Evolutionary conservation across 2,329 filamentous ascomycete species (phyloP), one percentile per base, ranked within the genome.

Genomic region (Madurella mycetomatis): DNA sequence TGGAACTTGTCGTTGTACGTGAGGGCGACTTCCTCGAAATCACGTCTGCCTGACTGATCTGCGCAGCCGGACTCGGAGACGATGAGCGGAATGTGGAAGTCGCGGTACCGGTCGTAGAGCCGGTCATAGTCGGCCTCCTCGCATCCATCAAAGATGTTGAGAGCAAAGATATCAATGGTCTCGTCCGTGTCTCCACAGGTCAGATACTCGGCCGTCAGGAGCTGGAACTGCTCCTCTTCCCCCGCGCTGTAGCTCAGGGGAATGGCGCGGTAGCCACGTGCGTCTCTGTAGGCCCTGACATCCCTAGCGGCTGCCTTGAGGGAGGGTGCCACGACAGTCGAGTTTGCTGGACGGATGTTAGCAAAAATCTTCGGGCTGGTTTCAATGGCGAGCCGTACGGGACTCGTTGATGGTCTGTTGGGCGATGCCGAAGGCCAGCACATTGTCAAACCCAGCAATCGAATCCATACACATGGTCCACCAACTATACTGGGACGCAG

Each of bases 221-320:
- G 39, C n/a, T 41, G 56, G 13, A 54, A 16, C 9, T 31, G 17
- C n/a, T 34, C 37, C 18, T 34, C 42, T 48, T 57, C 51, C 32
- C 44, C 53, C 16, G 47, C 49, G 13, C 41, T 53, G 53, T 58
- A 58, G 42, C 42, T 32, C 15, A 58, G 46, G 16, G 56, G 56
- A 31, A 58, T 55, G 39, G 46, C 30, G 1, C 56, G 49, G 49
- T 58, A 58, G 31, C 49, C 46, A 9, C 53, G 19, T 1, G 49
- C 42, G 32, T 44, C 30, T 37, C 47, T 41, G 53, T 53, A 58
- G 41, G 53, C 37, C 49, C 46, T 54, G 15, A 58, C 31, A 30
- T 58, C 56, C 7, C 53, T 45, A 5, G 53, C 49, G 11, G 56
- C 56, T 12, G 56, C 53, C 37, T 58, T 58, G 37, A 58, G 16